These are phyloP conservation scores for Lipomyces yamanashiensis DNA, from an alignment of 805 yeast genomes.

Conservation along the genomic window DNA sequence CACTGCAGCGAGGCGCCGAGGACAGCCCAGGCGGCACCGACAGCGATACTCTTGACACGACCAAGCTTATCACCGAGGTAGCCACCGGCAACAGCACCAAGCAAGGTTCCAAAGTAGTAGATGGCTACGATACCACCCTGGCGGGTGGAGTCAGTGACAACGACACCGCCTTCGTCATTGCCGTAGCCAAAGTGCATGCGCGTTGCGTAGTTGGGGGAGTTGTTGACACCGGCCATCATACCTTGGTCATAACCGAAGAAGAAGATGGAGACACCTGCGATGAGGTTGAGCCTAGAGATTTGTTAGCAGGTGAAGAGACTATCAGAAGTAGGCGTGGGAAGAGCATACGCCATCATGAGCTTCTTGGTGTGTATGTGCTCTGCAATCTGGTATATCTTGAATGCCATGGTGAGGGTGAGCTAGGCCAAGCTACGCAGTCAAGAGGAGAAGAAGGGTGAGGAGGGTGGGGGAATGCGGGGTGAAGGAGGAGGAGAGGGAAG, in stretches of 20 bases:
- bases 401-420: conserved; percentile 6
- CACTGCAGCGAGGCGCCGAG: conserved; percentile 63
- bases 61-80: conserved; percentile 60
- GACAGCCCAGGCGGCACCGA: conserved; percentile 60
- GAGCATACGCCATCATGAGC: conserved; percentile 23
- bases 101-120: conserved; percentile 45
- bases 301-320: neutral
- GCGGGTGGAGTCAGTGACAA: conserved; percentile 40
- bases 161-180: conserved; percentile 24
- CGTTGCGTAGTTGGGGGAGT: conserved; percentile 42
- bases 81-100: conserved; percentile 32
- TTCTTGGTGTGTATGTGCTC: conserved; percentile 22
- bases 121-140: conserved; percentile 47
- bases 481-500: neutral
- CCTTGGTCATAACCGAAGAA: conserved; percentile 54
- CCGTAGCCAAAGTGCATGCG: conserved; percentile 28
- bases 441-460: neutral
- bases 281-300: conserved; percentile 27
- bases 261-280: conserved; percentile 43
- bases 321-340: neutral
- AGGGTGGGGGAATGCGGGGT: neutral
- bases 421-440: too few relatives aligned
- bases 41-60: conserved; percentile 60
- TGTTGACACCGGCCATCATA: conserved; percentile 49
- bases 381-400: conserved; percentile 13